Base-by-base conservation (phyloP, 2,329 filamentous ascomycete species). In the Nigrospora sphaerica region DNA sequence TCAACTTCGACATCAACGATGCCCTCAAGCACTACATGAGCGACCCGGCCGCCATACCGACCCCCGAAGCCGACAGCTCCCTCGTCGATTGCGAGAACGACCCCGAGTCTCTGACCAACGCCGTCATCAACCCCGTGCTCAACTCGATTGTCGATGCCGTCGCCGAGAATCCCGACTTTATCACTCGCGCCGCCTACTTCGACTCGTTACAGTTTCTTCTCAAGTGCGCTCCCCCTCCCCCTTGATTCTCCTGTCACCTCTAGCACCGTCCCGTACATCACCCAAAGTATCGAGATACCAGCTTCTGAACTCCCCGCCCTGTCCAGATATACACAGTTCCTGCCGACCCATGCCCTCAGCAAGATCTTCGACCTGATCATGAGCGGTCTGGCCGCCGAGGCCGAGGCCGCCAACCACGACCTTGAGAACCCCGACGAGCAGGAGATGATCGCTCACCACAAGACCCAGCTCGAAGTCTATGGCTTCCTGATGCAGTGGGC, bases 1-100 rank as follows among this genome's bases (percentile, higher is more conserved):
- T 90, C 64, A 79, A 85, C 61, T 98, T 98, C 71, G 88, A 97
- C 67, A 88, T 98, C 68, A 95, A 96, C 66, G 86, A 95, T 73
- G 89, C 90, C 54, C 85, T 97, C 67, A 96, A 95, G 75, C 81
- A 88, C 65, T 98, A 96, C 70, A 88, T 96, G 79, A 95, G 89
- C 69, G 92, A 97, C 65, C 92, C 93, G 10, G 75, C 83, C 39
- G 80, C 81, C 35, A 86, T 97, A 46, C 75, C 86, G 9, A 96
- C 91, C 3, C 84, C 87, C 38, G 92, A 97, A 65, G 93, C 91
- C 46, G 86, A 93, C 57, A 69, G 83, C 39, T 80, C 86, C 49
- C 80, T 98, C 17, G 77, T 90, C 57, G 92, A 97, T 63, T 95
- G 88, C 78, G 93, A 97, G 72, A 86, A 87, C 65, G 89, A 96